Evolutionary conservation across 345 rosid genomes (phyloP).

Genomic region (Noccaea caerulescens): DNA sequence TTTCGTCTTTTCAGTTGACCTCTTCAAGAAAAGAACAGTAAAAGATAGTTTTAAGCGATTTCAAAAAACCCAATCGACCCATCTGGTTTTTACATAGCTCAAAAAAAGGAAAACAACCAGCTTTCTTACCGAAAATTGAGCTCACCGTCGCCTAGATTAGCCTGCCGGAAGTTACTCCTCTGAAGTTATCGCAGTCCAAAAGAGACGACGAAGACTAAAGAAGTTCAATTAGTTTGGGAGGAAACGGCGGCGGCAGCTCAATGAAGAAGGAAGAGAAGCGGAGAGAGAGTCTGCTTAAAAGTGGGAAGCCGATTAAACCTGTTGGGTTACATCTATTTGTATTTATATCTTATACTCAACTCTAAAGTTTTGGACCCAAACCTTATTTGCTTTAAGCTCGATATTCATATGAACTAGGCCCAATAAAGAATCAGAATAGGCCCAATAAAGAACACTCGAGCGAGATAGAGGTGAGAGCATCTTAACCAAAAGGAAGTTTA

Average conservation of each 20-base stretch:
- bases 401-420: neutral
- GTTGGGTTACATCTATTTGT: neutral
- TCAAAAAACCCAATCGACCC: conserved; percentile 19
- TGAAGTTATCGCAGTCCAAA: conserved; percentile 14
- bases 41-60: conserved; percentile 10
- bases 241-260: conserved; percentile 46
- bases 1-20: neutral
- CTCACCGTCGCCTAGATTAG: conserved; percentile 29
- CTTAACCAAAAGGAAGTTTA: conserved; percentile 21
- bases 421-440: neutral
- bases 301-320: conserved; percentile 36
- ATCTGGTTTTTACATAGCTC: neutral
- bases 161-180: conserved; percentile 18
- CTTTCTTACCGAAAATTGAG: conserved; percentile 32
- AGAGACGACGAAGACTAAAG: conserved; percentile 26
- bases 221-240: conserved; percentile 33
- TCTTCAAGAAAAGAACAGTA: neutral
- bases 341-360: neutral
- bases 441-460: conserved; percentile 21
- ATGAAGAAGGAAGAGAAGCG: conserved; percentile 24
- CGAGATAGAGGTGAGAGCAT: conserved; percentile 24
- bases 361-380: neutral
- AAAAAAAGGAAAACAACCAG: neutral
- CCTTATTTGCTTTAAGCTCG: conserved; percentile 6
- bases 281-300: conserved; percentile 26